Conservation (phyloP, 257 asterid species). For the Paulownia fortunei region DNA sequence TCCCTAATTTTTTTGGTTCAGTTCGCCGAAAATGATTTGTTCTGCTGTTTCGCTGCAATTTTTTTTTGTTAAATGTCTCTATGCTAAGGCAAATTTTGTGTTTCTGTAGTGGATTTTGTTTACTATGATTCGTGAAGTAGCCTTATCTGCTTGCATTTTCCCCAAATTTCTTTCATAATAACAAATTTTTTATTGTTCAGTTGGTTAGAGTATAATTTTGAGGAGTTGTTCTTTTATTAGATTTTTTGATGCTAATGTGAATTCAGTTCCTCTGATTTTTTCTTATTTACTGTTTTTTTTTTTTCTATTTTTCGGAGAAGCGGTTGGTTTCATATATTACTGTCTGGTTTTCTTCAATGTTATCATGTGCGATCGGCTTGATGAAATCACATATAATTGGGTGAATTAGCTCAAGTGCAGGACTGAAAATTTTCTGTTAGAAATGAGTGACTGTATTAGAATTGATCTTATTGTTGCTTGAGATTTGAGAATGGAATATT, state of each 20-base stretch:
- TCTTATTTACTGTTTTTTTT: neutral
- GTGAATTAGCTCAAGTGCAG: neutral
- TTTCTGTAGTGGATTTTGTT: neutral
- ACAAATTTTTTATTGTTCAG: neutral
- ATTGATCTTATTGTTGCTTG: neutral
- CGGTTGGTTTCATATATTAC: neutral
- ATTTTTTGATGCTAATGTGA: neutral
- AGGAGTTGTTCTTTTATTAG: neutral
- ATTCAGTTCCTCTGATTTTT: neutral
- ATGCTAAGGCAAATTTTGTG: neutral
- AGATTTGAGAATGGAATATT: neutral
- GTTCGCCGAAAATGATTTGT: neutral
- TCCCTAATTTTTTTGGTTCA: neutral
- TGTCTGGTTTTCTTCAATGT: neutral
- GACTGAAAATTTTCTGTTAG: neutral
- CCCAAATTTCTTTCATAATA: neutral
- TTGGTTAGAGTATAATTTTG: neutral
- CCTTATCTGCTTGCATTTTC: neutral
- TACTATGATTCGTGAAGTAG: neutral
- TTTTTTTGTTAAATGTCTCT: neutral
- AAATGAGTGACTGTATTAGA: too few relatives aligned
- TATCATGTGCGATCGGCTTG: neutral
- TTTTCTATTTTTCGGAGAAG: neutral
- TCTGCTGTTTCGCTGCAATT: neutral
- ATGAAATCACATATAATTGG: neutral